Percentiles rank a stretch among this genome's conserved stretches.
These are phyloP conservation scores for Verticillium alfalfae DNA, from an alignment of 2,329 filamentous ascomycete genomes.

Conservation along the genomic window DNA sequence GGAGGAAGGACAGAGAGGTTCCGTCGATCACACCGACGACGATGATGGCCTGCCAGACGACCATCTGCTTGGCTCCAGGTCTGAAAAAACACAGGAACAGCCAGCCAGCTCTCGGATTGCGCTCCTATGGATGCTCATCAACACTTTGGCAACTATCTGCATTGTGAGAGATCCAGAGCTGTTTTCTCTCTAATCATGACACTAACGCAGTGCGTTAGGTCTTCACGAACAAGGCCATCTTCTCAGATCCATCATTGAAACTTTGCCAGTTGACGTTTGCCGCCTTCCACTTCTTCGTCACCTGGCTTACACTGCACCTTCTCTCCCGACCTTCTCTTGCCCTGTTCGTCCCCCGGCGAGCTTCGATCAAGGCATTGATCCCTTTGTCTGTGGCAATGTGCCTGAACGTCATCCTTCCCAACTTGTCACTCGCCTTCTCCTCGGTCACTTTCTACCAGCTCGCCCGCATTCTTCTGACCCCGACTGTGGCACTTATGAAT, in stretches of 20 bases:
- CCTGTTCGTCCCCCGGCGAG: conserved; percentile 53
- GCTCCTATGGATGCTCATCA: conserved; percentile 53
- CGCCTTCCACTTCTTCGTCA: conserved; percentile 63
- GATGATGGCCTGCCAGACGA: background rate
- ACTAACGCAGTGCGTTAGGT: conserved; percentile 36
- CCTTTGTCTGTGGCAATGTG: conserved; percentile 64
- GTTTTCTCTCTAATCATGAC: background rate
- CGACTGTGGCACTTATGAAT: conserved; percentile 60
- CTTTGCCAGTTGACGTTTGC: conserved; percentile 61
- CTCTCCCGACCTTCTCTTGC: conserved; percentile 53
- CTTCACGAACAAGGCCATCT: conserved; percentile 67
- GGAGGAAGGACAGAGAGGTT: conserved; percentile 14
- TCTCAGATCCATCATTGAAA: conserved; percentile 56
- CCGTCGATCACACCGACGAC: conserved; percentile 14
- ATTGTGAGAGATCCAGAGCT: conserved; percentile 41
- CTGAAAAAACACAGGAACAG: conserved; percentile 25
- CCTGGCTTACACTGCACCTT: conserved; percentile 56
- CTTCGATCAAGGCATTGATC: conserved; percentile 50
- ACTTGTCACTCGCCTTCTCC: conserved; percentile 62
- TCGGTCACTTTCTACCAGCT: conserved; percentile 67
- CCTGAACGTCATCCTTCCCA: conserved; percentile 64
- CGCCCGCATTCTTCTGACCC: conserved; percentile 61
- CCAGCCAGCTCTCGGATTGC: conserved; percentile 29
- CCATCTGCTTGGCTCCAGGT: conserved; percentile 26
- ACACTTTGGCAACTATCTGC: conserved; percentile 57